Percentiles rank a stretch among this genome's conserved stretches.
phyloP scores from a whole-genome alignment of 495 filamentous ascomycete species.

The Aspergillus heteromorphus region DNA sequence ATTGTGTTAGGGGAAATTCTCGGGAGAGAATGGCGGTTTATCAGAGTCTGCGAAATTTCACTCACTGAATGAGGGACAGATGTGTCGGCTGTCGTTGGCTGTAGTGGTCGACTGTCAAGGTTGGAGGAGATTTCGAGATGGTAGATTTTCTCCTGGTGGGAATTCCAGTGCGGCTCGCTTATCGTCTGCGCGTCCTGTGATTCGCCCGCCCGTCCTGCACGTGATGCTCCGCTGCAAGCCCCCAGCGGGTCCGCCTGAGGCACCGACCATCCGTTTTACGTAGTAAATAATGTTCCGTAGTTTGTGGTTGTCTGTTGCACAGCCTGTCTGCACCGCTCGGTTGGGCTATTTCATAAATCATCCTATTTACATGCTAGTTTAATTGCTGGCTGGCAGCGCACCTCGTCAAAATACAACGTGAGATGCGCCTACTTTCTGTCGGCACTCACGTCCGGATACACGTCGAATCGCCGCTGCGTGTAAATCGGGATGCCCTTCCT shows the following conservation, averaged over 20 bases:
- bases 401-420: background rate
- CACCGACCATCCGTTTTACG: background rate
- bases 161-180: constrained; percentile 46
- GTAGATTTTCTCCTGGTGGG: constrained; percentile 29
- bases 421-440: constrained; percentile 8
- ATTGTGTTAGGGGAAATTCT: constrained; percentile 17
- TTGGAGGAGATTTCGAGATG: constrained; percentile 24
- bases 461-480: constrained; percentile 85
- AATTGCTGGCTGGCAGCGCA: background rate
- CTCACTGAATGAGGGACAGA: constrained; percentile 35
- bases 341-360: background rate
- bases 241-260: background rate
- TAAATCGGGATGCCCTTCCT: constrained; percentile 81
- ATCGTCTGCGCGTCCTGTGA: constrained; percentile 16
- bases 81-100: constrained; percentile 41
- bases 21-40: background rate
- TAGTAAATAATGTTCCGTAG: no score
- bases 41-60: constrained; percentile 6
- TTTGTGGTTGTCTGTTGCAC: no score
- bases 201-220: constrained; percentile 20
- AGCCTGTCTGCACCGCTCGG: background rate
- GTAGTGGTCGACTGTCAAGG: constrained; percentile 36
- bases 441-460: constrained; percentile 83
- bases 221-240: background rate
- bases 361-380: background rate